phyloP scores from a whole-genome alignment of 306 rosid species.

The Begonia masoniana region DNA sequence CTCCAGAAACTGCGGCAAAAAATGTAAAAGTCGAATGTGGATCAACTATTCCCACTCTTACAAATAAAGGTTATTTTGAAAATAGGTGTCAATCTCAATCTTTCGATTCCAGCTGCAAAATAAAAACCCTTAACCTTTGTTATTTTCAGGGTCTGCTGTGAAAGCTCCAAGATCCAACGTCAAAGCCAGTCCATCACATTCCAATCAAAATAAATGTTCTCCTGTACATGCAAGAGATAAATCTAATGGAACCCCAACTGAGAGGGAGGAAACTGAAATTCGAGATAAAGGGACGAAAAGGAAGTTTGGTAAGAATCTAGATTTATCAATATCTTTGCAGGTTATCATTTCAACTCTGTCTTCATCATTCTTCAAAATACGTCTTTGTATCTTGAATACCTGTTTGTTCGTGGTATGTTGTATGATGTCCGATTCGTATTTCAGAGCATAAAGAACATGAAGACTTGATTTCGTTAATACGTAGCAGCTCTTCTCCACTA shows the following conservation, averaged over 20 bases:
- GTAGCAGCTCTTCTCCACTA: slow-evolving; percentile 29
- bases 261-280: slow-evolving; percentile 28
- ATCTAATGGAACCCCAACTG: slow-evolving; percentile 21
- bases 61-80: slow-evolving; percentile 20
- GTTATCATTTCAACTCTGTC: no score
- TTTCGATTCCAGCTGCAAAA: slow-evolving; percentile 51
- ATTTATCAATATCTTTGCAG: no score
- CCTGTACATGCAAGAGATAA: slow-evolving; percentile 32
- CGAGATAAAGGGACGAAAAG: slow-evolving; percentile 63
- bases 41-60: slow-evolving; percentile 41
- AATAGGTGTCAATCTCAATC: slow-evolving; percentile 30
- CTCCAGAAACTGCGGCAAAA: slow-evolving; percentile 14
- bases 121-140: slow-evolving; percentile 33
- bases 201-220: slow-evolving; percentile 21
- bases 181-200: slow-evolving; percentile 23
- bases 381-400: no score
- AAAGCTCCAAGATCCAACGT: slow-evolving; percentile 24
- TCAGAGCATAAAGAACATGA: slow-evolving; percentile 75
- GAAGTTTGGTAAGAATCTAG: slow-evolving; percentile 46
- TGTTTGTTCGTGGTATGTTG: no score
- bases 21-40: slow-evolving; percentile 43
- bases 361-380: no score
- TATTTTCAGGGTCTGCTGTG: slow-evolving; percentile 20
- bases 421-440: slow-evolving; percentile 12
- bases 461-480: slow-evolving; percentile 42